Evolutionary conservation across 805 yeast species (phyloP).

Genomic region (Candida glaebosa): DNA sequence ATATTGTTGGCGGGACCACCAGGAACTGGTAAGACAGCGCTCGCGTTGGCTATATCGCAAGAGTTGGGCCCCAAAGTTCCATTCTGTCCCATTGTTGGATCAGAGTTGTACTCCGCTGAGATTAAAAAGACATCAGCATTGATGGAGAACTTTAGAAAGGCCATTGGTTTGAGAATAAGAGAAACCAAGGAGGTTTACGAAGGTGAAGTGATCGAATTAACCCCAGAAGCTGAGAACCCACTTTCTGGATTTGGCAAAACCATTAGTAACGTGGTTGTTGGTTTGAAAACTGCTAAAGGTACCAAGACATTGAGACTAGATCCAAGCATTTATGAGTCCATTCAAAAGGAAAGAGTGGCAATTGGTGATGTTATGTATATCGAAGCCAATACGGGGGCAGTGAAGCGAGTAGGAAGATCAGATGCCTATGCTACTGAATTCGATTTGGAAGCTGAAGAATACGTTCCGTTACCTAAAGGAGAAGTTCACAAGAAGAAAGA

Average conservation of each 20-base stretch:
- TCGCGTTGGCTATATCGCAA: slow-evolving; percentile 93
- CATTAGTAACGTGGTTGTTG: slow-evolving; percentile 89
- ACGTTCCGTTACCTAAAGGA: slow-evolving; percentile 97
- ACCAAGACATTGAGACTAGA: slow-evolving; percentile 86
- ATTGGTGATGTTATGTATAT: slow-evolving; percentile 97
- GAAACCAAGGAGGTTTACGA: slow-evolving; percentile 97
- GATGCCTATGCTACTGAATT: slow-evolving; percentile 98
- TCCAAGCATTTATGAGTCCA: slow-evolving; percentile 88
- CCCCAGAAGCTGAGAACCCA: slow-evolving; percentile 95
- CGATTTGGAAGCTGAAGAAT: slow-evolving; percentile 97
- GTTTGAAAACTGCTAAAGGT: slow-evolving; percentile 88
- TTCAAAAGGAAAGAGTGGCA: slow-evolving; percentile 90
- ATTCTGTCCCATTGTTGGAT: slow-evolving; percentile 94
- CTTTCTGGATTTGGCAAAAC: slow-evolving; percentile 98
- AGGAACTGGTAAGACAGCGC: slow-evolving; percentile 97
- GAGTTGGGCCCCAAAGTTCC: slow-evolving; percentile 97
- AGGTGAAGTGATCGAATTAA: slow-evolving; percentile 94
- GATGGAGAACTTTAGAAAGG: slow-evolving; percentile 95
- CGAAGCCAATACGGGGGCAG: slow-evolving; percentile 97
- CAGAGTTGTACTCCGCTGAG: slow-evolving; percentile 92
- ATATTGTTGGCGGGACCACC: slow-evolving; percentile 95
- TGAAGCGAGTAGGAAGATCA: slow-evolving; percentile 95
- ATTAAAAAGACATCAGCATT: slow-evolving; percentile 94
- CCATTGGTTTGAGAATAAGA: slow-evolving; percentile 92
- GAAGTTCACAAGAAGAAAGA: slow-evolving; percentile 98